Evolutionary conservation across 352 stramenopile genomes (phyloP).

Genomic region (Hyaloperonospora brassicae): DNA sequence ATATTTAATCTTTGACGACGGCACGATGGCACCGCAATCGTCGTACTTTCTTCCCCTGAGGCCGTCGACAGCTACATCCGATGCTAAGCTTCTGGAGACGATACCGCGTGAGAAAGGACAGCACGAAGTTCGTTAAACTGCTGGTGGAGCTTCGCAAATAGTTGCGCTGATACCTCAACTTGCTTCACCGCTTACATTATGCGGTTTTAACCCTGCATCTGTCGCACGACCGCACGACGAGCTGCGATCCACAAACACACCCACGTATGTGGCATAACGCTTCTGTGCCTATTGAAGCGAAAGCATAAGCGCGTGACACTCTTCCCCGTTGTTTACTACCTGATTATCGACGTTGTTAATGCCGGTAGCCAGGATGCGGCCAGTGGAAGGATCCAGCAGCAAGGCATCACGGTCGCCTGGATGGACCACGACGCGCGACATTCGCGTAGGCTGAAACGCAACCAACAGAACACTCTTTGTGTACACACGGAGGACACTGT

Average conservation of each 20-base stretch:
- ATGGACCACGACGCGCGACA: constrained; percentile 64
- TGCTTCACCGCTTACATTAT: too few relatives aligned
- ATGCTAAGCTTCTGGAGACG: constrained; percentile 39
- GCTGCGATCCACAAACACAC: constrained; percentile 74
- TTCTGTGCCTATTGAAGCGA: constrained; percentile 46
- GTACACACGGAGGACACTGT: constrained; percentile 2
- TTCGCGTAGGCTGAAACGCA: constrained; percentile 47
- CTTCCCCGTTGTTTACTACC: constrained; percentile 67
- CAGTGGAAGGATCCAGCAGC: constrained; percentile 33
- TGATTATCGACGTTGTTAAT: constrained; percentile 45
- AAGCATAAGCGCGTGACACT: constrained; percentile 61
- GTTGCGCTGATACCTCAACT: too few relatives aligned
- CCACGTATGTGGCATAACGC: constrained; percentile 26
- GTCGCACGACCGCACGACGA: constrained; percentile 66
- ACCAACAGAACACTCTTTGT: background rate
- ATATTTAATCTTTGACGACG: too few relatives aligned
- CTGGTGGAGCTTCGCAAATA: constrained; percentile 41
- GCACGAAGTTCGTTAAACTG: constrained; percentile 32
- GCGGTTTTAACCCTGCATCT: constrained; percentile 70
- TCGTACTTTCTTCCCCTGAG: constrained; percentile 71
- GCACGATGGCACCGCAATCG: background rate
- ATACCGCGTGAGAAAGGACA: constrained; percentile 32
- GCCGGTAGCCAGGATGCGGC: constrained; percentile 35
- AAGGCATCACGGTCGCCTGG: constrained; percentile 58
- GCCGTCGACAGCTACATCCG: constrained; percentile 47